These are phyloP conservation scores for Ilex asprella DNA, from an alignment of 257 asterid species.

Conservation along the genomic window DNA sequence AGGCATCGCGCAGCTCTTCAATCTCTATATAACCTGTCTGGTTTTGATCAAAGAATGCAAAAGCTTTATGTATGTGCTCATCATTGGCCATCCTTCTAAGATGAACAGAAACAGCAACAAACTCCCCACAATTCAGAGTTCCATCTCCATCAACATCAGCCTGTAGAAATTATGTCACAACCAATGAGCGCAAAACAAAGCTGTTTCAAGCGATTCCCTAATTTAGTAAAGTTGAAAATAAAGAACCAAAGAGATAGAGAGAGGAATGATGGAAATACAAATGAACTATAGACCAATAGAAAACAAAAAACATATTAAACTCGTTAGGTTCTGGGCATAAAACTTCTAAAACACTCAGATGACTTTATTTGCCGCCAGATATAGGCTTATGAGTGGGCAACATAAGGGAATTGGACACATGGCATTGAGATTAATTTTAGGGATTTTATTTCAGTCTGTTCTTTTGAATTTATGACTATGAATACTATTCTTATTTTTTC, in stretches of 20 bases:
- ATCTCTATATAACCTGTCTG: constrained; percentile 49
- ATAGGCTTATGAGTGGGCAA: no score
- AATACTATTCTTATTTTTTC: no score
- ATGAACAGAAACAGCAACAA: constrained; percentile 52
- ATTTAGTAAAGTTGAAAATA: no score
- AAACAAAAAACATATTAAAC: no score
- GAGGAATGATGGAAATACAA: neutral
- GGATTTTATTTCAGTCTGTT: no score
- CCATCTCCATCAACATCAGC: constrained; percentile 60
- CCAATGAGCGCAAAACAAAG: neutral
- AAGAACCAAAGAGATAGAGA: neutral
- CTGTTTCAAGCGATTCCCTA: neutral
- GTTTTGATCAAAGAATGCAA: constrained; percentile 45
- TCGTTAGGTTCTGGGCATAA: no score
- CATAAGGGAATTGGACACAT: no score
- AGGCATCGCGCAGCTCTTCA: constrained; percentile 49
- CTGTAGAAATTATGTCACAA: constrained; percentile 14
- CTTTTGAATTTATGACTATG: no score
- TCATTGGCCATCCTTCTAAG: constrained; percentile 54
- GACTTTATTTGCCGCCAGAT: no score
- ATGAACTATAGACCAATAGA: neutral
- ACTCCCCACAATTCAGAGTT: constrained; percentile 42
- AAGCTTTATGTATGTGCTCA: constrained; percentile 58
- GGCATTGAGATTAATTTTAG: no score
- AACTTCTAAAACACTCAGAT: no score